These are phyloP conservation scores for Trichocladium uniseriatum DNA, from an alignment of 495 filamentous ascomycete species.

Conservation along the genomic window DNA sequence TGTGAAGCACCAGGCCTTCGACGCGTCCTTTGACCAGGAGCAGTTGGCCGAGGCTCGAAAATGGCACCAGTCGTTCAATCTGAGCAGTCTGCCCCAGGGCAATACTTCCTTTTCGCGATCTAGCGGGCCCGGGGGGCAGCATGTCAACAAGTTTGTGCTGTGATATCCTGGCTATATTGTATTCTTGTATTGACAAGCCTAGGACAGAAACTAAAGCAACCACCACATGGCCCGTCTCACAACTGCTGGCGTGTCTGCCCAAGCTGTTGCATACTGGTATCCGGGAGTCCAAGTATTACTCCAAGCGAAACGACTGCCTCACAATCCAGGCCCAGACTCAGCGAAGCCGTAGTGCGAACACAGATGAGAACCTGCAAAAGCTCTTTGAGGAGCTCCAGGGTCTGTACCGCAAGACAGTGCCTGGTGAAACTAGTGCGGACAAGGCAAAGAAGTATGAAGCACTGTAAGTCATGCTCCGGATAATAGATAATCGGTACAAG, in stretches of 20 bases:
- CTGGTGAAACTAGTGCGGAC: conserved; percentile 27
- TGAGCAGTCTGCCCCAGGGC: conserved; percentile 55
- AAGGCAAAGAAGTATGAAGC: conserved; percentile 35
- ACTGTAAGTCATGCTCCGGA: conserved; percentile 29
- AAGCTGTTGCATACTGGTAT: conserved; percentile 55
- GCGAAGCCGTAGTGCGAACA: conserved; percentile 38
- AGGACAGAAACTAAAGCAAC: conserved; percentile 94
- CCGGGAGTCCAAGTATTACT: conserved; percentile 59
- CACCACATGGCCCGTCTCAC: conserved; percentile 47
- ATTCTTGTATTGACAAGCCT: not conserved
- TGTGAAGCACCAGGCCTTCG: conserved; percentile 31
- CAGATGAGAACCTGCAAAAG: conserved; percentile 36
- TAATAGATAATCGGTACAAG: no score
- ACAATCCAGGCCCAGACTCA: conserved; percentile 37
- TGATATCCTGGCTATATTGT: not conserved
- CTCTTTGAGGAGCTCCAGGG: conserved; percentile 45
- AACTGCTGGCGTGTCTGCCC: conserved; percentile 56
- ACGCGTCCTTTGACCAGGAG: conserved; percentile 39
- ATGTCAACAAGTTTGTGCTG: conserved; percentile 81
- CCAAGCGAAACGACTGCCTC: conserved; percentile 49
- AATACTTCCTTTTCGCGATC: conserved; percentile 71
- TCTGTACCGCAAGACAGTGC: conserved; percentile 48
- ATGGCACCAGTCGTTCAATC: conserved; percentile 62
- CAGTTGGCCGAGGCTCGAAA: conserved; percentile 60
- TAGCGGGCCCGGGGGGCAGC: conserved; percentile 90